Conservation (phyloP, 2,329 filamentous ascomycete species). For the Fusarium nodosum region DNA sequence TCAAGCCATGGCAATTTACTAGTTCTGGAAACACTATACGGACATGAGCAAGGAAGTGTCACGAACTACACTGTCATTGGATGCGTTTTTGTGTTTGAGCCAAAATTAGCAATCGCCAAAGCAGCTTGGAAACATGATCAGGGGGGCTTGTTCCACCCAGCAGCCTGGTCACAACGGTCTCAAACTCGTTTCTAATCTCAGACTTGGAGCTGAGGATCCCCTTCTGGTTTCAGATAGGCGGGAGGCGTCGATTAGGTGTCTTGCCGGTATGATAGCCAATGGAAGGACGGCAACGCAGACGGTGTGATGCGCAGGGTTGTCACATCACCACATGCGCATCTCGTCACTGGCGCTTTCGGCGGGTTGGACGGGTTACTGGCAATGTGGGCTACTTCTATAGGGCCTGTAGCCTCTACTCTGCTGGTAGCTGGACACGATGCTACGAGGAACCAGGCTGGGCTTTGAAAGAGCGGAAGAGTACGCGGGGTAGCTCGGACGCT, state of each 20-base stretch:
- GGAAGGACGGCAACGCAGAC: slow-evolving; percentile 31
- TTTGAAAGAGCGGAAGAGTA: slow-evolving; percentile 14
- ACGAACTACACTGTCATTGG: slow-evolving; percentile 5
- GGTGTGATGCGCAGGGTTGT: slow-evolving; percentile 50
- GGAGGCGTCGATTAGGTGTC: slow-evolving; percentile 33
- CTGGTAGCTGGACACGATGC: slow-evolving; percentile 27
- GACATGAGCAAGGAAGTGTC: slow-evolving; percentile 20
- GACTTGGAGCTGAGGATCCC: slow-evolving; percentile 38
- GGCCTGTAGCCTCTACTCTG: slow-evolving; percentile 22
- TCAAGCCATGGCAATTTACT: slow-evolving; percentile 16
- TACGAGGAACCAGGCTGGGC: slow-evolving; percentile 22
- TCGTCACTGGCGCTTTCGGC: slow-evolving; percentile 48
- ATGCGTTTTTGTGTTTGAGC: slow-evolving; percentile 14
- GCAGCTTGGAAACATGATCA: slow-evolving; percentile 36
- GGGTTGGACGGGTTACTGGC: slow-evolving; percentile 36
- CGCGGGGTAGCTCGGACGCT: slow-evolving; percentile 33
- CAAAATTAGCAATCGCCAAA: slow-evolving; percentile 48
- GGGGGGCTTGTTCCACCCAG: slow-evolving; percentile 42
- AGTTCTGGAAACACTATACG: slow-evolving; percentile 30
- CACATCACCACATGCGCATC: slow-evolving; percentile 50
- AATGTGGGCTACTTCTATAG: slow-evolving; percentile 24
- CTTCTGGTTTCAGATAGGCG: slow-evolving; percentile 48
- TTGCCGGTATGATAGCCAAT: slow-evolving; percentile 44
- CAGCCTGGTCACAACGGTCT: slow-evolving; percentile 44
- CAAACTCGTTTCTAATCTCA: slow-evolving; percentile 49